Evolutionary conservation across 2,329 filamentous ascomycete species (phyloP).

Genomic region (Phaeosphaeria sp.): DNA sequence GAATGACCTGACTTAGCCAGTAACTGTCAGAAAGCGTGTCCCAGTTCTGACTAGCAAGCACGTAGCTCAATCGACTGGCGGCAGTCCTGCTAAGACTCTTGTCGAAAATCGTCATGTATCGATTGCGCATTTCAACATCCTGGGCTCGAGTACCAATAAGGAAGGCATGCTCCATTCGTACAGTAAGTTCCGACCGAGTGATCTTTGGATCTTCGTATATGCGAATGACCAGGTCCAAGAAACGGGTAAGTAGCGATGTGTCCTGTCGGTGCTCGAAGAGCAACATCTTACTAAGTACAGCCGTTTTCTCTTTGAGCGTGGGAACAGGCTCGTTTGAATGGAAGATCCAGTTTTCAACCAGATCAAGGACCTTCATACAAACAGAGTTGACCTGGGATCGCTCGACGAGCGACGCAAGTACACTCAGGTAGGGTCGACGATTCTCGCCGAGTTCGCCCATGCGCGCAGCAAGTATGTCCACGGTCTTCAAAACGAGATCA

Average conservation of each 20-base stretch:
- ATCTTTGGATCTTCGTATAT: constrained; percentile 99
- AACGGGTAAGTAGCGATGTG: constrained; percentile 85
- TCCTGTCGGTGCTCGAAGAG: constrained; percentile 88
- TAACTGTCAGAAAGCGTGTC: constrained; percentile 93
- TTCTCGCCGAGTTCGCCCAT: constrained; percentile 94
- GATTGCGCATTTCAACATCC: constrained; percentile 95
- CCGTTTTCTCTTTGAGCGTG: constrained; percentile 97
- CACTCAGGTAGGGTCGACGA: constrained; percentile 90
- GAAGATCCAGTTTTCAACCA: constrained; percentile 98
- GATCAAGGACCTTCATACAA: constrained; percentile 89
- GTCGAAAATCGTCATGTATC: constrained; percentile 96
- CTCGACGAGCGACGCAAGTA: constrained; percentile 92
- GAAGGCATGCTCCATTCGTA: constrained; percentile 97
- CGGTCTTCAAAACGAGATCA: constrained; percentile 89
- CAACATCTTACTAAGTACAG: constrained; percentile 98
- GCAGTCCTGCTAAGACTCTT: constrained; percentile 92
- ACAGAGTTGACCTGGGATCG: constrained; percentile 87
- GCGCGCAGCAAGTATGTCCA: constrained; percentile 87
- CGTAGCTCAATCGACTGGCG: constrained; percentile 85
- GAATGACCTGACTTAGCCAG: constrained; percentile 94
- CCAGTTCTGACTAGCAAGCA: constrained; percentile 94
- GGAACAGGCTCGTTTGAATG: constrained; percentile 93
- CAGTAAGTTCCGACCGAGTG: constrained; percentile 90
- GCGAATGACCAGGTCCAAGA: constrained; percentile 92
- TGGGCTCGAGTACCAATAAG: constrained; percentile 91